Base-by-base conservation (phyloP, 1,284 basidiomycete genomes). In the Trichosporon sp. region DNA sequence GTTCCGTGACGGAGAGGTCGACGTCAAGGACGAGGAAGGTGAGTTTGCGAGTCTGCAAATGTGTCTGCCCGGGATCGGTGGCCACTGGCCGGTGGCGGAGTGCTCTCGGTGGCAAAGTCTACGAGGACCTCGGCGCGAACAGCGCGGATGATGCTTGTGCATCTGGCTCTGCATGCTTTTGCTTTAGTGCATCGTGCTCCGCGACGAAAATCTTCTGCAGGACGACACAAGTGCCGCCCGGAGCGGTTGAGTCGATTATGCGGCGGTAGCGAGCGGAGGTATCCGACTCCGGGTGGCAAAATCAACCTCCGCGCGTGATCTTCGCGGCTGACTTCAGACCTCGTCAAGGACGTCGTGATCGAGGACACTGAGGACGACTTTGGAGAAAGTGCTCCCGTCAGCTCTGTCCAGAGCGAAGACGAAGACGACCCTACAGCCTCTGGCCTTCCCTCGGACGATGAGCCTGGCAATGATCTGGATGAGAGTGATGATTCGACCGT, bases 1-100 rank as follows among this genome's bases (percentile, higher is more conserved):
- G 60, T 80, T 81, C 71, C 73, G 74, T 37, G 75, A 78, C 21
- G 78, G 78, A 10, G 75, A 78, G 65, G 76, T 74, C 19, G 77
- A 78, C 54, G 65, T 76, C 29, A 73, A 70, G 29, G 59, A 66
- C 16, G 71, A 71, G 13, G 59, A 70, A 44, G 72, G 75, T 76
- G 68, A 63, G 73, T 70, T 1, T 16, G 3, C 16, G n/a, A 37
- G 14, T 57, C 29, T 44, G 40, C 34, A 44, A 21, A 3, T 21
- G 16, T 3, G 14, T 44, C 40, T 9, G 40, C 19, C 5, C 19
- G 3, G 36, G 40, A 10, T 37, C 4, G 19, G n/a, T 9, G 11
- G 40, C 4, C 19, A 44, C 40, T 21, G 40, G 40, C 40, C 40
- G 40, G 40, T 2, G 4, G 11, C 37, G 40, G 9, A 21, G 40